phyloP scores from a whole-genome alignment of 331 rosid species.

The Phaseolus coccineus region DNA sequence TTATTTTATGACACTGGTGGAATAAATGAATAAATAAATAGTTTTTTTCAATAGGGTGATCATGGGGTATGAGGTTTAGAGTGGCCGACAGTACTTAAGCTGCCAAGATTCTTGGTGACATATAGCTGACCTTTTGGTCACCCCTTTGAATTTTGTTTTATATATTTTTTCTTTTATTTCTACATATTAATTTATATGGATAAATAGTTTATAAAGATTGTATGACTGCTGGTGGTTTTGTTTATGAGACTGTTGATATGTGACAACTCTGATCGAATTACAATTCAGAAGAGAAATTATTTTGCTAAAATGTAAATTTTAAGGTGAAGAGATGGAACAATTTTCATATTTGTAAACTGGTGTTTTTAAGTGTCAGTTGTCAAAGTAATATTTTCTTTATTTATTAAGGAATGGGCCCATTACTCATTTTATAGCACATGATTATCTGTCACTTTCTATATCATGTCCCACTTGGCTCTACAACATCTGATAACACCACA shows the following conservation, averaged over 20 bases:
- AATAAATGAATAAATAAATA: background rate
- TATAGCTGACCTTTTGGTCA: constrained; percentile 33
- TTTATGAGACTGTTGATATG: too few relatives aligned
- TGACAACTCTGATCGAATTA: too few relatives aligned
- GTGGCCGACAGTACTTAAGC: constrained; percentile 42
- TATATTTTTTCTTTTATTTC: background rate
- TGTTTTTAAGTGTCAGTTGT: too few relatives aligned
- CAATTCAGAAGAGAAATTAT: too few relatives aligned
- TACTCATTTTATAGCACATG: background rate
- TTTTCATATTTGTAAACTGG: too few relatives aligned
- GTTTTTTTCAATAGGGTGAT: background rate
- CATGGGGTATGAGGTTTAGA: background rate
- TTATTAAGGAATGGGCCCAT: constrained; percentile 32
- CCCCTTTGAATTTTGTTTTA: constrained; percentile 24
- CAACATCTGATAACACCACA: background rate
- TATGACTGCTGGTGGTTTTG: background rate
- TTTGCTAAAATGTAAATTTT: too few relatives aligned
- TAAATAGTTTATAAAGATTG: background rate
- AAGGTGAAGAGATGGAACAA: too few relatives aligned
- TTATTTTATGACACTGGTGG: constrained; percentile 3
- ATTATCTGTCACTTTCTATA: background rate
- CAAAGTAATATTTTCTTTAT: background rate
- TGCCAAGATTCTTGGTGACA: constrained; percentile 42
- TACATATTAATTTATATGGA: background rate
- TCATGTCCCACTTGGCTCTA: constrained; percentile 26